phyloP scores from a whole-genome alignment of 2,329 filamentous ascomycete genomes.

The Beauveria medogensis region DNA sequence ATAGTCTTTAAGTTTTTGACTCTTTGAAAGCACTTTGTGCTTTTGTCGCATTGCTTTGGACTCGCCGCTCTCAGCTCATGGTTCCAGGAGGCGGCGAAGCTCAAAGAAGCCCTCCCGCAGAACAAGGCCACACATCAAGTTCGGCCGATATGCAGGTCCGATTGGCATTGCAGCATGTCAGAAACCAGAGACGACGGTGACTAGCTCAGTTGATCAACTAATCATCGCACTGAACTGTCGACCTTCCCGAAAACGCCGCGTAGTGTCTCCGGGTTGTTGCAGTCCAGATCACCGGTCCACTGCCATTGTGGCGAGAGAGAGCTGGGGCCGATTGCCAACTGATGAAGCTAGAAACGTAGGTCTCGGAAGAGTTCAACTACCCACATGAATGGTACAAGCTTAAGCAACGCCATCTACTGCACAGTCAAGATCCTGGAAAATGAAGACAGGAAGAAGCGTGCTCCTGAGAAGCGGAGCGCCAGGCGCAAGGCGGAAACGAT shows the following conservation, averaged over 20 bases:
- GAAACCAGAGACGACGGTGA: background rate
- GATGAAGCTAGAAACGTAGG: background rate
- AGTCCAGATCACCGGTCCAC: background rate
- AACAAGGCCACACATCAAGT: background rate
- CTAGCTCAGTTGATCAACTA: too few relatives aligned
- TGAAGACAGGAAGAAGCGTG: slow-evolving; percentile 53
- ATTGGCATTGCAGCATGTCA: background rate
- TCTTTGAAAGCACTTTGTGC: background rate
- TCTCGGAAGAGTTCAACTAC: background rate
- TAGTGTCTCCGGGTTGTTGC: background rate
- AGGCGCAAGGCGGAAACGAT: slow-evolving; percentile 71
- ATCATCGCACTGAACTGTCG: background rate
- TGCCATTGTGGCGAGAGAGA: background rate
- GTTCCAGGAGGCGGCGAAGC: background rate
- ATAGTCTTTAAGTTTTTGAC: background rate
- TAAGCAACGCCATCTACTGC: too few relatives aligned
- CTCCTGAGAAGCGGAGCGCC: slow-evolving; percentile 62
- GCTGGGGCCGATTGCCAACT: too few relatives aligned
- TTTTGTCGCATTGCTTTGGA: background rate
- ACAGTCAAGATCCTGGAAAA: too few relatives aligned
- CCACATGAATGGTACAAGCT: too few relatives aligned
- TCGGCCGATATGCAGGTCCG: background rate
- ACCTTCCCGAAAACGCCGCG: background rate
- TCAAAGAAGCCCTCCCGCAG: background rate
- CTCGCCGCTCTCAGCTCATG: background rate